A percentile compares a stretch with the other conserved stretches of the same genome.
These are phyloP conservation scores for Mollisiaceae sp. DNA, from an alignment of 2,329 filamentous ascomycete species.

Conservation along the genomic window DNA sequence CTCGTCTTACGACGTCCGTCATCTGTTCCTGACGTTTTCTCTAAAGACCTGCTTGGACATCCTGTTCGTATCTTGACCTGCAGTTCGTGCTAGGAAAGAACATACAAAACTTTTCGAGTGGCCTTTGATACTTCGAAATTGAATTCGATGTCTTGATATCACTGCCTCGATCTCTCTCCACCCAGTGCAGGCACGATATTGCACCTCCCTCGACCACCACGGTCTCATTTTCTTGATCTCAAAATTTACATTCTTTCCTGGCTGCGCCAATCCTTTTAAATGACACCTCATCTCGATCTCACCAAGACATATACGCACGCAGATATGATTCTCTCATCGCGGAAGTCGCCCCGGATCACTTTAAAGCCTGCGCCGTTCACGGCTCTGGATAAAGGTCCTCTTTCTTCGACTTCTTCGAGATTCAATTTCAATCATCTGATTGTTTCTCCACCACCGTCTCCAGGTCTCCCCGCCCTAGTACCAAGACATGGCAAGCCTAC, in stretches of 20 bases:
- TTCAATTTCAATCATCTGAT: constrained; percentile 72
- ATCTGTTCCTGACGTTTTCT: constrained; percentile 22
- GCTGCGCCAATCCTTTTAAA: constrained; percentile 40
- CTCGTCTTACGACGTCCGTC: constrained; percentile 17
- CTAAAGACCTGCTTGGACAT: neutral
- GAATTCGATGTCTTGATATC: constrained; percentile 33
- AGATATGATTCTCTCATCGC: constrained; percentile 45
- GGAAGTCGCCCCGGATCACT: constrained; percentile 57
- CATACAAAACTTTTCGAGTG: neutral
- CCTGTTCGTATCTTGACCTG: constrained; percentile 18
- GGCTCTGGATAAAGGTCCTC: constrained; percentile 55
- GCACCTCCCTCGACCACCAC: constrained; percentile 14
- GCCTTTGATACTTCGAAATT: constrained; percentile 3
- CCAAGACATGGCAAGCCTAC: constrained; percentile 67
- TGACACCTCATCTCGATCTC: constrained; percentile 40
- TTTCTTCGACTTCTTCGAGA: constrained; percentile 65
- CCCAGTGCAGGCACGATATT: constrained; percentile 37
- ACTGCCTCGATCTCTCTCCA: constrained; percentile 16
- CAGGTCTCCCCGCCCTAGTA: constrained; percentile 70
- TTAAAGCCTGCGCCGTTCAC: constrained; percentile 63
- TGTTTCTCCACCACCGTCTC: constrained; percentile 72
- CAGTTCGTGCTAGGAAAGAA: neutral
- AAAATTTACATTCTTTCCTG: constrained; percentile 28
- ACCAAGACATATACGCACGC: constrained; percentile 46
- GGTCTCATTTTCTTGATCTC: constrained; percentile 4